phyloP scores from a whole-genome alignment of 2,329 filamentous ascomycete species.

The Cyphellophora attinorum region DNA sequence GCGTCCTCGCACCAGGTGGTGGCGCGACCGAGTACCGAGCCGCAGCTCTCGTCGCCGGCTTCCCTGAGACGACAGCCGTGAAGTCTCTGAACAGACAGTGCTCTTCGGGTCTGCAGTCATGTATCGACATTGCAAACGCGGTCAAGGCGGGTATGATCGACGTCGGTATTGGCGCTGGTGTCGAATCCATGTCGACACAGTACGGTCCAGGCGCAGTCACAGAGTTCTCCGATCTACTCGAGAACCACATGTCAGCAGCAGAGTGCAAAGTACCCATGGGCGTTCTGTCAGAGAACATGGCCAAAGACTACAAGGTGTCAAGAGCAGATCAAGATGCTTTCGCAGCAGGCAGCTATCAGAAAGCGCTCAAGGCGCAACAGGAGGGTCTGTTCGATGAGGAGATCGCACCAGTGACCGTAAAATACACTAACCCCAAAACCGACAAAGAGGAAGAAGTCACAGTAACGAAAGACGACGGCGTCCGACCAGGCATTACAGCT shows the following conservation, averaged over 20 bases:
- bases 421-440: slow-evolving; percentile 84
- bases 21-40: slow-evolving; percentile 96
- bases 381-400: slow-evolving; percentile 87
- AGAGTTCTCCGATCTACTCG: slow-evolving; percentile 85
- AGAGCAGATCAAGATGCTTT: slow-evolving; percentile 80
- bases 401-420: slow-evolving; percentile 76
- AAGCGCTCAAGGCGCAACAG: slow-evolving; percentile 76
- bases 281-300: slow-evolving; percentile 87
- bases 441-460: slow-evolving; percentile 75
- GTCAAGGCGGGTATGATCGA: slow-evolving; percentile 91
- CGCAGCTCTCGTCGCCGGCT: slow-evolving; percentile 79
- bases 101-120: slow-evolving; percentile 83
- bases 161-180: slow-evolving; percentile 83
- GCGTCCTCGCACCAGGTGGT: slow-evolving; percentile 82
- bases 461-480: slow-evolving; percentile 77
- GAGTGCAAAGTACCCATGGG: slow-evolving; percentile 99
- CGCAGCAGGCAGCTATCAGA: slow-evolving; percentile 85
- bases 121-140: slow-evolving; percentile 87
- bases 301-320: slow-evolving; percentile 65
- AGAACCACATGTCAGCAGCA: slow-evolving; percentile 68
- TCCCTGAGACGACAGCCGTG: slow-evolving; percentile 76
- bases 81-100: slow-evolving; percentile 90
- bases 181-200: slow-evolving; percentile 90
- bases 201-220: slow-evolving; percentile 84
- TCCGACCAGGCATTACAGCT: slow-evolving; percentile 73